These are phyloP conservation scores for Ichthyophthirius multifiliis DNA, from an alignment of 169 alveolate genomes.

Conservation along the genomic window DNA sequence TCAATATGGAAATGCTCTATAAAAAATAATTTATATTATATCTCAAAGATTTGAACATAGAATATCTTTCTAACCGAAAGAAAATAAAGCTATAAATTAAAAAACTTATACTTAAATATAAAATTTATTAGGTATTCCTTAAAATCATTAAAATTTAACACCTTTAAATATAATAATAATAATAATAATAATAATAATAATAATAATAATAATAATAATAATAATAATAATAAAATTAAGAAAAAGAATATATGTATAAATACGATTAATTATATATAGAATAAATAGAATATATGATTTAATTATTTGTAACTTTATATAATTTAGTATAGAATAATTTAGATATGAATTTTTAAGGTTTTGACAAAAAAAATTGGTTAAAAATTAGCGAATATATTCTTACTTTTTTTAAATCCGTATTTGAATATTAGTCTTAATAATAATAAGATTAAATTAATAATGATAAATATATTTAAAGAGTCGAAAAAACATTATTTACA, in stretches of 20 bases:
- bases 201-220: too few species aligned
- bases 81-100: background rate
- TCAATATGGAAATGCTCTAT: background rate
- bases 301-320: background rate
- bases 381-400: background rate
- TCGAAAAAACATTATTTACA: background rate
- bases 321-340: background rate
- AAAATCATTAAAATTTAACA: too few species aligned
- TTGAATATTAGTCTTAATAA: too few species aligned
- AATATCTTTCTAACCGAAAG: slow-evolving; percentile 2
- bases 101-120: too few species aligned
- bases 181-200: too few species aligned
- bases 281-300: background rate
- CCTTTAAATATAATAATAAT: too few species aligned
- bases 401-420: background rate
- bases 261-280: background rate
- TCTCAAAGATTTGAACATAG: background rate
- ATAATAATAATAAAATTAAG: background rate
- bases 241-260: background rate
- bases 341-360: background rate
- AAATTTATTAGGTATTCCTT: too few species aligned
- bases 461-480: background rate
- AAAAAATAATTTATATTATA: background rate
- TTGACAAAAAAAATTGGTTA: background rate
- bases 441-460: too few species aligned